A percentile compares a stretch with the other conserved stretches of the same genome.
phyloP scores from a whole-genome alignment of 2,329 filamentous ascomycete species.

The Cytospora piceae region DNA sequence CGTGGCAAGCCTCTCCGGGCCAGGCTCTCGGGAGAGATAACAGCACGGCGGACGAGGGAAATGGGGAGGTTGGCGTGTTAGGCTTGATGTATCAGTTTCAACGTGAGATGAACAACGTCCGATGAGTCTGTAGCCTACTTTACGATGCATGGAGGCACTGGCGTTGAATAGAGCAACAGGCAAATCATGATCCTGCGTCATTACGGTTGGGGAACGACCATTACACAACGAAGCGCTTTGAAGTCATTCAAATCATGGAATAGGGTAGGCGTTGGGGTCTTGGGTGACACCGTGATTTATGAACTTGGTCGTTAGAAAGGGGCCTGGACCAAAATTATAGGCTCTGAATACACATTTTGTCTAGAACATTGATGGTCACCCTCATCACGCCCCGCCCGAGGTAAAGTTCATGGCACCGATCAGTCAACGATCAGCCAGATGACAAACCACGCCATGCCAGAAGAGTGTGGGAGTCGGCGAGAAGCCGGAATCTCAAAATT shows the following conservation, averaged over 20 bases:
- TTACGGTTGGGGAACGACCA: neutral
- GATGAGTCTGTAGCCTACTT: constrained; percentile 31
- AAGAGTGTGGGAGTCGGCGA: neutral
- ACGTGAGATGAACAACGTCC: constrained; percentile 54
- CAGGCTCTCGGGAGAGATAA: constrained; percentile 56
- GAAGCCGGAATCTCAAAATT: neutral
- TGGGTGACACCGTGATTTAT: neutral
- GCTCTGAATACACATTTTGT: neutral
- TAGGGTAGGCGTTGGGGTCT: neutral
- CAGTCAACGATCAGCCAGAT: no score
- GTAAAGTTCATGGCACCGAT: no score
- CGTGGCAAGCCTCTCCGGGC: constrained; percentile 61
- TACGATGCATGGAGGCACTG: neutral
- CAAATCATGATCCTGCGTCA: neutral
- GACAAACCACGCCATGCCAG: no score
- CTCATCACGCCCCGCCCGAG: neutral
- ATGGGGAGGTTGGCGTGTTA: constrained; percentile 58
- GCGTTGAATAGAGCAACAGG: constrained; percentile 2
- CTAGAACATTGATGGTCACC: neutral
- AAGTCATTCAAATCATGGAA: neutral
- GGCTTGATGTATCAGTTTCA: constrained; percentile 63
- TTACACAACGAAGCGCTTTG: neutral
- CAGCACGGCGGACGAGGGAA: constrained; percentile 50
- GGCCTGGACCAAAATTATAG: neutral
- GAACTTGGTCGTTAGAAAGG: neutral